These are phyloP conservation scores for Cicer arietinum DNA, from an alignment of 306 rosid genomes.

Conservation along the genomic window DNA sequence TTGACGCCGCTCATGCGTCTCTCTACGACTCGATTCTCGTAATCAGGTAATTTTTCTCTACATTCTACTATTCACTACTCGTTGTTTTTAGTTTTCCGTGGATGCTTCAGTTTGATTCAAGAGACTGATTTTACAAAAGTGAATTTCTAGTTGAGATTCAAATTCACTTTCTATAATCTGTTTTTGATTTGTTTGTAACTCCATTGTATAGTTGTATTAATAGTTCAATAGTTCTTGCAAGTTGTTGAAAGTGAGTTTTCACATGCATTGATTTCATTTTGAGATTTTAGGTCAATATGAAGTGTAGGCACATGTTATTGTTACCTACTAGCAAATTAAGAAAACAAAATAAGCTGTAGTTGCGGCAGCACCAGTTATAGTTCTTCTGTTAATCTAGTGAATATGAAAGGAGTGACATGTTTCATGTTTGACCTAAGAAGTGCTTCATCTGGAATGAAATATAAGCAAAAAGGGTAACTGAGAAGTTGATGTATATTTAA, in stretches of 20 bases:
- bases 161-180: neutral
- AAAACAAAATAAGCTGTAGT: too few species aligned
- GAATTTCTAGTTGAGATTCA: neutral
- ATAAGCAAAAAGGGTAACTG: too few species aligned
- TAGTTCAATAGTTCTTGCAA: neutral
- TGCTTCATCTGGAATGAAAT: too few species aligned
- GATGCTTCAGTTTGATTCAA: slow-evolving; percentile 2
- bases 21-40: neutral
- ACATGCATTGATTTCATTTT: neutral
- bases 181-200: neutral
- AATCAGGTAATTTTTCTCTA: neutral
- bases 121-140: neutral
- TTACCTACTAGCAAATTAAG: too few species aligned
- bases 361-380: neutral
- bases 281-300: slow-evolving; percentile 11
- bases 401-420: neutral
- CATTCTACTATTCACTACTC: neutral
- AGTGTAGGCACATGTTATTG: neutral
- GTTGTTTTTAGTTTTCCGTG: neutral
- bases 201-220: neutral
- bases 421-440: neutral
- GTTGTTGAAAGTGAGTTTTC: neutral
- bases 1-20: slow-evolving; percentile 9
- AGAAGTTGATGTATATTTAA: too few species aligned
- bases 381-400: slow-evolving; percentile 10